phyloP scores from a whole-genome alignment of 495 filamentous ascomycete species.

The Penicillium subrubescens region DNA sequence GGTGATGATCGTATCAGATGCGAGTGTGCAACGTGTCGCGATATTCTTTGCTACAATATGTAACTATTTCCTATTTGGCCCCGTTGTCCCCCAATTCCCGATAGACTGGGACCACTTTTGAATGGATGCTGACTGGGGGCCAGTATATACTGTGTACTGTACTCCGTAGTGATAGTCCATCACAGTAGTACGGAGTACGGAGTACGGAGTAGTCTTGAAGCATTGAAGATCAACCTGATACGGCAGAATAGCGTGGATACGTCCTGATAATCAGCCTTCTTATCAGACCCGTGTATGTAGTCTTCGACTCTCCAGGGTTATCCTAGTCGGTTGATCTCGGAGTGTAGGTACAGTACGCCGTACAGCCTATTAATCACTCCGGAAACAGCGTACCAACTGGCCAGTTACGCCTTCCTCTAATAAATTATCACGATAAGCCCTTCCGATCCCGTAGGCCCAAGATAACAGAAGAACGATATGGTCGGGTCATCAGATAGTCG shows the following conservation, averaged over 20 bases:
- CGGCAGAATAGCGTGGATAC: neutral
- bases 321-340: neutral
- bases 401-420: neutral
- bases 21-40: conserved; percentile 13
- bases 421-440: neutral
- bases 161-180: neutral
- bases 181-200: too few relatives aligned
- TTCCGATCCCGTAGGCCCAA: neutral
- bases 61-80: neutral
- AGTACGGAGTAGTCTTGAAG: too few relatives aligned
- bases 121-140: neutral
- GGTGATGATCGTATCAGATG: conserved; percentile 9
- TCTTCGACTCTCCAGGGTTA: conserved; percentile 6
- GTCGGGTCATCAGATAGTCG: neutral
- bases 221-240: conserved; percentile 8
- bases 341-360: neutral
- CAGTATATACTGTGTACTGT: neutral
- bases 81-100: neutral
- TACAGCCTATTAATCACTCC: too few relatives aligned
- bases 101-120: neutral
- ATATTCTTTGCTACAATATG: neutral
- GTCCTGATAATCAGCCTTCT: conserved; percentile 1
- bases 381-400: neutral
- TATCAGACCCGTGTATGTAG: conserved; percentile 8
- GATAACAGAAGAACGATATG: neutral